A percentile compares a stretch with the other conserved stretches of the same genome.
Evolutionary conservation across 179 eudicot genomes (phyloP).

Genomic region (Camellia oleifera): DNA sequence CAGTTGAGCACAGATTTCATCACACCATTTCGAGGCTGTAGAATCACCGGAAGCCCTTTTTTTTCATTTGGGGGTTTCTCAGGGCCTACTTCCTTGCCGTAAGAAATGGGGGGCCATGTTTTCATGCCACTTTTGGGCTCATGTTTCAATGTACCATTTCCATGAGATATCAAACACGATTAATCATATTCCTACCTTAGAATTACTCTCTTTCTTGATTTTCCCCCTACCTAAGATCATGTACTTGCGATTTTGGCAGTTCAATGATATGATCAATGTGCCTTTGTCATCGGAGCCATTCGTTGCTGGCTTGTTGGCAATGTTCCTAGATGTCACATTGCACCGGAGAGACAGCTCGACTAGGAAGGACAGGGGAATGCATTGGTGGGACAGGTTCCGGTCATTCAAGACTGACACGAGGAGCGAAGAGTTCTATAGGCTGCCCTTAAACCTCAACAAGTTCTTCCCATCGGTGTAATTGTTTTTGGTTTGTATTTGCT

Average conservation of each 20-base stretch:
- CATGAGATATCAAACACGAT: too few species aligned
- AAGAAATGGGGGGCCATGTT: too few species aligned
- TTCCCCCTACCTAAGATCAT: not conserved
- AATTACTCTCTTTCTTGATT: constrained; percentile 4
- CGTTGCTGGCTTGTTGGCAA: constrained; percentile 72
- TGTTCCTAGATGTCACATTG: constrained; percentile 71
- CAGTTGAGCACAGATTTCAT: too few species aligned
- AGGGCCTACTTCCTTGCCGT: too few species aligned
- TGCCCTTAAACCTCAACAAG: constrained; percentile 90
- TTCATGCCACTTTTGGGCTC: too few species aligned
- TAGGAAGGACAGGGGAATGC: constrained; percentile 86
- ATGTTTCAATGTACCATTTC: too few species aligned
- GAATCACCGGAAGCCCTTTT: too few species aligned
- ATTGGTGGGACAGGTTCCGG: constrained; percentile 92
- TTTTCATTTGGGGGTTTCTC: too few species aligned
- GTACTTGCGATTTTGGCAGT: constrained; percentile 45
- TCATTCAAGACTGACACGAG: constrained; percentile 71
- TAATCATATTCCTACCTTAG: not conserved
- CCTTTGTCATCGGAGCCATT: constrained; percentile 90
- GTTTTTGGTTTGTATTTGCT: not conserved
- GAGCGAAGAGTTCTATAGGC: constrained; percentile 84
- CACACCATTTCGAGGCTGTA: too few species aligned
- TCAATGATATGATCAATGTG: constrained; percentile 90
- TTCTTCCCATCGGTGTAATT: constrained; percentile 80
- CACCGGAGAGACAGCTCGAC: constrained; percentile 48